These are phyloP conservation scores for Mycena filopes DNA, from an alignment of 768 basidiomycete species.

Conservation along the genomic window DNA sequence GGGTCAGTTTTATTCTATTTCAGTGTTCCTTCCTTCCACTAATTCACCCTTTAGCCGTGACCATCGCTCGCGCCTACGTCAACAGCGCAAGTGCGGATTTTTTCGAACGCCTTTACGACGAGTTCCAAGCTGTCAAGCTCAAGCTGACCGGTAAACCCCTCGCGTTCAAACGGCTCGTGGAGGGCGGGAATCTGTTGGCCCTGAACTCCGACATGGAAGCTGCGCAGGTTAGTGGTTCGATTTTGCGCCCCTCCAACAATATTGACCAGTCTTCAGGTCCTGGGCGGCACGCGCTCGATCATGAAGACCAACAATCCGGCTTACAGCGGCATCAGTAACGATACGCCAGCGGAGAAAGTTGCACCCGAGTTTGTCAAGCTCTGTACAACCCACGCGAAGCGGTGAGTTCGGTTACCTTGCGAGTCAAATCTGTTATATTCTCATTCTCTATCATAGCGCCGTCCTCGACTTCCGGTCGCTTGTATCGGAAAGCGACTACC, in stretches of 20 bases:
- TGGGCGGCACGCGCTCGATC: conserved; percentile 13
- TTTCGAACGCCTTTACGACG: conserved; percentile 20
- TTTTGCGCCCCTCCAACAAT: too few relatives aligned
- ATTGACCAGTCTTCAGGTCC: too few relatives aligned
- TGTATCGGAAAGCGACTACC: neutral
- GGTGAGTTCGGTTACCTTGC: neutral
- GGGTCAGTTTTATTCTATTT: neutral
- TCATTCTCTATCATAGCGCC: neutral
- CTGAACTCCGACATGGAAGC: conserved; percentile 23
- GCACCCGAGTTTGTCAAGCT: neutral
- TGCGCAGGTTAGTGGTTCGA: too few relatives aligned
- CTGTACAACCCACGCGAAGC: neutral
- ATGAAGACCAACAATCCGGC: conserved; percentile 3
- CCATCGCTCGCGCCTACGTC: conserved; percentile 22
- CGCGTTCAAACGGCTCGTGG: conserved; percentile 19
- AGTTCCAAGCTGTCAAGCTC: conserved; percentile 12
- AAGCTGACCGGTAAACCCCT: conserved; percentile 10
- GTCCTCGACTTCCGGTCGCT: neutral
- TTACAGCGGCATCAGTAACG: neutral
- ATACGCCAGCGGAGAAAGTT: neutral
- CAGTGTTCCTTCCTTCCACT: neutral
- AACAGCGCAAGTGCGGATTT: conserved; percentile 8
- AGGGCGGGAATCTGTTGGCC: conserved; percentile 12
- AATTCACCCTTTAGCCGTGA: conserved; percentile 8
- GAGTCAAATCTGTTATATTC: neutral